Conservation (phyloP, 257 asterid genomes). For the Scutellaria galericulata region DNA sequence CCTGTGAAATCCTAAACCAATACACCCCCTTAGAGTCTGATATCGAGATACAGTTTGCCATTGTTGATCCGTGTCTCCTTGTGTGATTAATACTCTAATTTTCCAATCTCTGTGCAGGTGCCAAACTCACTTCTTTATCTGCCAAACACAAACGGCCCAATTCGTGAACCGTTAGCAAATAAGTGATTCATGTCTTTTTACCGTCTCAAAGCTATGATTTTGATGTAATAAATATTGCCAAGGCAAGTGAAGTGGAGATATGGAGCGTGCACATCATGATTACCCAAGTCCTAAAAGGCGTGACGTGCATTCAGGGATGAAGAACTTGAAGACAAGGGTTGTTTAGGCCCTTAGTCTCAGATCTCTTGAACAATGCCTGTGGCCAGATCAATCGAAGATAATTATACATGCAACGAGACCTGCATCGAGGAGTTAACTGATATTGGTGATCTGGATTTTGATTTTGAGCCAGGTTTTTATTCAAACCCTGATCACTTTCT, state of each 20-base stretch:
- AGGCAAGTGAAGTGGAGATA: conserved; percentile 29
- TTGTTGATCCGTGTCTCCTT: not conserved
- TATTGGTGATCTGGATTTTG: conserved; percentile 51
- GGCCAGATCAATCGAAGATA: conserved; percentile 32
- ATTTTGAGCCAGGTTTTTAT: conserved; percentile 46
- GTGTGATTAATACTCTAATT: not conserved
- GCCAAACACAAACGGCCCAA: conserved; percentile 56
- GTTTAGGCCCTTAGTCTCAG: conserved; percentile 52
- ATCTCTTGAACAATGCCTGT: conserved; percentile 44
- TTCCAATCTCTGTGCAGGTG: conserved; percentile 55
- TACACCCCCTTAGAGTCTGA: conserved; percentile 9
- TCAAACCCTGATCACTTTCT: conserved; percentile 42
- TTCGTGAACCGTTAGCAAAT: conserved; percentile 69
- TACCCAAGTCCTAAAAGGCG: conserved; percentile 36
- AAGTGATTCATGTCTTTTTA: conserved; percentile 66
- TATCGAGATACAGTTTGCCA: not conserved
- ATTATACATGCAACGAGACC: not conserved
- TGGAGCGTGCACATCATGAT: conserved; percentile 41
- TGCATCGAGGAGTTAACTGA: conserved; percentile 48
- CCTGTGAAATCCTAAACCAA: too few species aligned
- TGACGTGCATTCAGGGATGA: conserved; percentile 76
- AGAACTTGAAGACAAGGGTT: conserved; percentile 62
- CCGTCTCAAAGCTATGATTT: conserved; percentile 75
- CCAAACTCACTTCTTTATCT: conserved; percentile 57
- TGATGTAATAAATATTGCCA: conserved; percentile 39